These are phyloP conservation scores for Xylaria digitata DNA, from an alignment of 2,329 filamentous ascomycete genomes.

Conservation along the genomic window DNA sequence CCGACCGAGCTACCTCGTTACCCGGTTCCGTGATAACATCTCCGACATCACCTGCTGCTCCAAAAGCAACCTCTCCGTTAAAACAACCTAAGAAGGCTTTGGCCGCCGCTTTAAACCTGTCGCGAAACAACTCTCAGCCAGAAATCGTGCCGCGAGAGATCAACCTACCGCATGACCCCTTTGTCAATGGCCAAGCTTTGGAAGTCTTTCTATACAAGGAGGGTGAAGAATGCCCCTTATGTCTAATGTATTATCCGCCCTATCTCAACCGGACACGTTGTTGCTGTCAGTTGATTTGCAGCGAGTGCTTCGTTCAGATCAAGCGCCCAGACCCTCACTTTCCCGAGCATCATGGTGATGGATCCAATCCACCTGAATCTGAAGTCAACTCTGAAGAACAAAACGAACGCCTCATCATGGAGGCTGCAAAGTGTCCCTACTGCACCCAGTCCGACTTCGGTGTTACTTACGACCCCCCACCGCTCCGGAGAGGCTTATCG, in stretches of 20 bases:
- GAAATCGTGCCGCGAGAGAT: conserved; percentile 83
- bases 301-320: conserved; percentile 98
- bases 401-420: conserved; percentile 81
- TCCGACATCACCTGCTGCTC: conserved; percentile 60
- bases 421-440: conserved; percentile 92
- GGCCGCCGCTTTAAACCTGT: conserved; percentile 81
- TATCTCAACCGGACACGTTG: conserved; percentile 95
- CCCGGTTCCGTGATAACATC: conserved; percentile 71
- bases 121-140: conserved; percentile 76
- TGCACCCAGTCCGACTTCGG: conserved; percentile 96
- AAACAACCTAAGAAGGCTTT: conserved; percentile 90
- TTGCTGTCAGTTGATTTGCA: conserved; percentile 96
- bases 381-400: conserved; percentile 60
- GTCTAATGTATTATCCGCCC: conserved; percentile 94
- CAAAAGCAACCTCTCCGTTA: conserved; percentile 70
- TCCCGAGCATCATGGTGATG: conserved; percentile 70
- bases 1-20: conserved; percentile 73
- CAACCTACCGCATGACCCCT: conserved; percentile 82
- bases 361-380: conserved; percentile 50
- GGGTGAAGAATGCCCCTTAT: conserved; percentile 91
- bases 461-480: conserved; percentile 90
- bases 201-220: conserved; percentile 96
- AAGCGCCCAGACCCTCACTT: conserved; percentile 83
- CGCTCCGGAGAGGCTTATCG: conserved; percentile 84
- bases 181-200: conserved; percentile 92